Base-by-base conservation (phyloP, 805 yeast genomes). In the Henningerozyma blattae region DNA sequence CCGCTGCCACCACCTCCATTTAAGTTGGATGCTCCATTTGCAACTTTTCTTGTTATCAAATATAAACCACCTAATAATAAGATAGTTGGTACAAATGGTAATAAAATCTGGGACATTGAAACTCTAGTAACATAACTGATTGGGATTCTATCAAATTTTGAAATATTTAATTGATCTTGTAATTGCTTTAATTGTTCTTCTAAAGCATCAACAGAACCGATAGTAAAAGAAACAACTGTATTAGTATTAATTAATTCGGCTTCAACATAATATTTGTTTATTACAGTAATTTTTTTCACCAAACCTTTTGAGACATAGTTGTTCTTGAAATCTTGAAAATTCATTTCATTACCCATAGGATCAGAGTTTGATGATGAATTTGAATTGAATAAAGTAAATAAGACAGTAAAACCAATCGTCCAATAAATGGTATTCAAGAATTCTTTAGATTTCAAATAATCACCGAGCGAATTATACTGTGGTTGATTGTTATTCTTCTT, bases 261-360 rank as follows among this genome's bases (percentile, higher is more conserved):
- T 46, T 75, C 80, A 1, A 84, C 95, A 3, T 69, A 56, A 40
- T 71, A 70, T 44, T 74, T 75, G 59, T 86, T 85, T 22, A 83
- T 68, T 32, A 86, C 94, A 33, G 68, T 67, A 31, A 86, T 64
- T 41, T 70, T 74, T 32, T 77, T 74, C 25, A 87, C 95, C 32
- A 76, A 67, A 4, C 94, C 94, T 44, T 72, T 73, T 41, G 79
- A 84, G 20, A 87, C 62, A 44, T 80, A 77, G 37, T 77, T 72
- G n/a, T 77, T 67, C 54, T 80, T 79, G 65, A 87, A 86, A 50
- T 84, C 94, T 60, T 84, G 94, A 65, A 77, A 79, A 2, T 87
- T 68, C 31, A 72, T 48, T 8, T 52, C 52, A 15, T 46, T 42
- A 4, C 51, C 44, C 14, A 41, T 33, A 24, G 41, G 38, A 16